Percentiles rank a stretch among this genome's conserved stretches.
Evolutionary conservation across 257 asterid species (phyloP).

Genomic region (Solanum rostratum): DNA sequence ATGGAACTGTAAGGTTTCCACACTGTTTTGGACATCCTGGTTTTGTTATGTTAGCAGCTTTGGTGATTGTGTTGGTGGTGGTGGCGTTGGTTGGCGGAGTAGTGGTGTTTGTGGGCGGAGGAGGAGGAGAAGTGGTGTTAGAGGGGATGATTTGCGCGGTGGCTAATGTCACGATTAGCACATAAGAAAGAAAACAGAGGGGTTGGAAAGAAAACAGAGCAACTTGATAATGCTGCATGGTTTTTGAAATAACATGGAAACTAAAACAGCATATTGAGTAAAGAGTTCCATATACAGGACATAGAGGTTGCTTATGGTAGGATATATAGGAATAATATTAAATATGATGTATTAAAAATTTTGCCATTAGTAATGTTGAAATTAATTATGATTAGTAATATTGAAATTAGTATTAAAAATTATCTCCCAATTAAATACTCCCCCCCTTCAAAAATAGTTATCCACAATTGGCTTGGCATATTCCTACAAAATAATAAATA

Average conservation of each 20-base stretch:
- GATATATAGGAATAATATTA: not conserved
- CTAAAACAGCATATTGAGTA: not conserved
- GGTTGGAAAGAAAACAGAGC: not conserved
- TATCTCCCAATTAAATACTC: too few species aligned
- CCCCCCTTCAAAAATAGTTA: too few species aligned
- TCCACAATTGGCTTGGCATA: too few species aligned
- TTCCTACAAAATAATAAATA: too few species aligned
- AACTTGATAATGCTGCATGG: not conserved
- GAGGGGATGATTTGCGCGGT: conserved; percentile 7
- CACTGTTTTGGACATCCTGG: conserved; percentile 27
- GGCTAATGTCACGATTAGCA: conserved; percentile 5
- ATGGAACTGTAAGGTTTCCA: conserved; percentile 32
- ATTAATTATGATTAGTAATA: not conserved
- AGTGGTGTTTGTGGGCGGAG: conserved; percentile 11
- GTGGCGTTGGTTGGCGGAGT: conserved; percentile 5
- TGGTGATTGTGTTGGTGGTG: not conserved
- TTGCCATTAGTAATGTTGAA: not conserved
- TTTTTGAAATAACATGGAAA: not conserved
- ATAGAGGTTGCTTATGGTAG: not conserved
- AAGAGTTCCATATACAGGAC: not conserved
- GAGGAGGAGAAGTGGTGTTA: not conserved
- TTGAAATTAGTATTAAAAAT: too few species aligned
- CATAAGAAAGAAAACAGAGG: conserved; percentile 4
- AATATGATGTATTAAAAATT: not conserved
- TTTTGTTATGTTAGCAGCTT: conserved; percentile 20